Conservation (phyloP, 257 asterid species). For the Solanum chaucha region DNA sequence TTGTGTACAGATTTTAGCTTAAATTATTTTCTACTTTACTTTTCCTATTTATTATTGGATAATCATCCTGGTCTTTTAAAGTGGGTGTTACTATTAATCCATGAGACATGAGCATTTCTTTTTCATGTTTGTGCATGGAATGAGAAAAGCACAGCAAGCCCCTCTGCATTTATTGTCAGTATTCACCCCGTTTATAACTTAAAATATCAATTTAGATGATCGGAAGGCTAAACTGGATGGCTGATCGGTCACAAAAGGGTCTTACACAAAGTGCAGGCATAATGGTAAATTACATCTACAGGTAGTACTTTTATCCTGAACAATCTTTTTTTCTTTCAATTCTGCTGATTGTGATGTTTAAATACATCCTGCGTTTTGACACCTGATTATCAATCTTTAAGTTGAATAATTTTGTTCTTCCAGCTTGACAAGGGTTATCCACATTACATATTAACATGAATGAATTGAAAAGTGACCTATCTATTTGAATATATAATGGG, state of each 20-base stretch:
- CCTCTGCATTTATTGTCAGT: not conserved
- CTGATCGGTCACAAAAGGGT: constrained; percentile 83
- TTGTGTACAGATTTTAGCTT: not conserved
- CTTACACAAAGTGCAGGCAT: constrained; percentile 82
- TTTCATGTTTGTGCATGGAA: not conserved
- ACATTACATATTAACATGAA: not conserved
- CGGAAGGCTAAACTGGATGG: constrained; percentile 94
- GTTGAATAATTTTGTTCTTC: not conserved
- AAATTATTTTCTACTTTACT: not conserved
- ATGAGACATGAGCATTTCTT: not conserved
- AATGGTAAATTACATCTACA: constrained; percentile 84
- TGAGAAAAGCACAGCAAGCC: not conserved
- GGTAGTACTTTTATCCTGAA: constrained; percentile 26
- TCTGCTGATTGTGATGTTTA: not conserved
- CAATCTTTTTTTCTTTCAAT: not conserved
- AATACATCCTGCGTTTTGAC: not conserved
- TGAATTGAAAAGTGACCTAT: not conserved
- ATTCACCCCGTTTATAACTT: not conserved
- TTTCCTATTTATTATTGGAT: not conserved
- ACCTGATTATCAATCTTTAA: not conserved
- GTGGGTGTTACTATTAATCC: not conserved
- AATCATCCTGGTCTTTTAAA: not conserved
- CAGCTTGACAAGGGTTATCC: not conserved
- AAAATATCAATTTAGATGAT: constrained; percentile 39
- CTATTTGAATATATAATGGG: not conserved